These are phyloP conservation scores for Scedosporium dehoogii DNA, from an alignment of 2,329 filamentous ascomycete species.

Conservation along the genomic window DNA sequence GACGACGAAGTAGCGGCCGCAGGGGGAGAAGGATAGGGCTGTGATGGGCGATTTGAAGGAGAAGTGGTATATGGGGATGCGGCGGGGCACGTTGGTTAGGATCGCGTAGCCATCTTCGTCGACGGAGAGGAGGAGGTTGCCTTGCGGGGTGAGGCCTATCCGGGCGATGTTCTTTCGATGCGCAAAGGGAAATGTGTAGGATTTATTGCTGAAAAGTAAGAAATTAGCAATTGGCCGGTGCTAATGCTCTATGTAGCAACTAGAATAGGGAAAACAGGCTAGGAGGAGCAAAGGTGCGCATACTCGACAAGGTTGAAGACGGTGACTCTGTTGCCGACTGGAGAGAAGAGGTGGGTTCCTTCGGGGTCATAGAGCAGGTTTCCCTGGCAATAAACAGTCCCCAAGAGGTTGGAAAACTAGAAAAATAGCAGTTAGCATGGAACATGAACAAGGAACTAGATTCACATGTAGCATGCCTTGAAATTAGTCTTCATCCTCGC, in stretches of 20 bases:
- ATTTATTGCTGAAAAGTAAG: conserved; percentile 58
- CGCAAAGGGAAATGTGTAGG: conserved; percentile 76
- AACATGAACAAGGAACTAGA: background rate
- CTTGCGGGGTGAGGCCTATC: conserved; percentile 78
- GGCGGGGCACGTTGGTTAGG: conserved; percentile 77
- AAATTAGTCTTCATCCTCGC: conserved; percentile 96
- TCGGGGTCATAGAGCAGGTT: conserved; percentile 95
- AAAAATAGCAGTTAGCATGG: background rate
- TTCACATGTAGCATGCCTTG: conserved; percentile 50
- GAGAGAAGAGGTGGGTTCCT: conserved; percentile 90
- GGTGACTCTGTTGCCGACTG: conserved; percentile 90
- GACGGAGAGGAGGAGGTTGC: conserved; percentile 84
- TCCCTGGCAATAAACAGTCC: conserved; percentile 96
- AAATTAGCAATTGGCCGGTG: background rate
- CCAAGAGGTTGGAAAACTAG: conserved; percentile 97
- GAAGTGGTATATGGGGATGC: conserved; percentile 86
- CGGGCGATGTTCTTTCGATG: conserved; percentile 89
- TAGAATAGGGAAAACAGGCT: background rate
- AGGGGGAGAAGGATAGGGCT: conserved; percentile 81
- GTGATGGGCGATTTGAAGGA: conserved; percentile 82
- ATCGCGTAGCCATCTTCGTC: conserved; percentile 94
- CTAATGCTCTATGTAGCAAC: background rate
- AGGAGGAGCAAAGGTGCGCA: conserved; percentile 15
- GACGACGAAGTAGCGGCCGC: conserved; percentile 82
- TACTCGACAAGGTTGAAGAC: conserved; percentile 96